Conservation (phyloP, 176 grass and related monocot species). For the Triticum turgidum region DNA sequence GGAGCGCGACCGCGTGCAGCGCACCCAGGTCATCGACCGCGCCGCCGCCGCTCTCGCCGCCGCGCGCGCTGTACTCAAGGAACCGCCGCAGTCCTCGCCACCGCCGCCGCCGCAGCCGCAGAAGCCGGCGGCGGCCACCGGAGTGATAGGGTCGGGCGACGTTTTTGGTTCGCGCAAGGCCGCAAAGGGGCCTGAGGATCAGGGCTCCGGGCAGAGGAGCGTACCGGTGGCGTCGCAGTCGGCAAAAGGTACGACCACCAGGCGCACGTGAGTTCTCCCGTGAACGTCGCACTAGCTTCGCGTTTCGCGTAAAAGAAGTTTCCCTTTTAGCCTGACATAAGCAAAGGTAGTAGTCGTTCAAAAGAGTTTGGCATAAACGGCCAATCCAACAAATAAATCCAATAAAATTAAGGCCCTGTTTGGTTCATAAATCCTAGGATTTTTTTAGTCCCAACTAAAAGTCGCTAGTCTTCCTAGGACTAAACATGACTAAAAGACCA, state of each 20-base stretch:
- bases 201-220: background rate
- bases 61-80: constrained; percentile 69
- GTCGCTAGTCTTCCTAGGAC: no score
- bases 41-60: constrained; percentile 84
- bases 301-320: background rate
- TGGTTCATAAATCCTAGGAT: no score
- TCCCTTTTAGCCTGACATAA: background rate
- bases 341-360: background rate
- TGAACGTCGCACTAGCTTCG: constrained; percentile 15
- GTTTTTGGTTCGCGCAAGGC: background rate
- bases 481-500: no score
- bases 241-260: constrained; percentile 34
- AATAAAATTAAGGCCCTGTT: background rate
- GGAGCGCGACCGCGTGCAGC: constrained; percentile 84
- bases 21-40: constrained; percentile 83
- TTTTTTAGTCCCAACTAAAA: no score
- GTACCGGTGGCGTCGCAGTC: background rate
- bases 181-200: constrained; percentile 31
- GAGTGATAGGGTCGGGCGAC: background rate
- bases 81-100: constrained; percentile 36
- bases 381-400: background rate
- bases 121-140: background rate
- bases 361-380: background rate
- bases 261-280: constrained; percentile 14
- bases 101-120: constrained; percentile 1